Base-by-base conservation (phyloP, 768 basidiomycete genomes). In the Trametes coccinea region DNA sequence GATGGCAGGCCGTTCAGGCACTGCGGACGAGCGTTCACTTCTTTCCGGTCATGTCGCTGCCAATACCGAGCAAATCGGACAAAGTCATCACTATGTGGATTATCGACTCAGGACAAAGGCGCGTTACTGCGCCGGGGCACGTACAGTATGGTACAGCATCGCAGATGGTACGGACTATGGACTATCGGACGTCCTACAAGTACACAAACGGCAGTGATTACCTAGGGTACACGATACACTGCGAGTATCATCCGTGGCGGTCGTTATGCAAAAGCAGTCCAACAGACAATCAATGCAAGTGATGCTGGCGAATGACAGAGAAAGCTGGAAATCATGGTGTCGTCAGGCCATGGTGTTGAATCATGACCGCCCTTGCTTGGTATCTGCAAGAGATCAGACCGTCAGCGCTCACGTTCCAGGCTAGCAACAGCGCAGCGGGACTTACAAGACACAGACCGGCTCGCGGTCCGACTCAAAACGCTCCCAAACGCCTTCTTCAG, bases 401-500 rank as follows among this genome's bases (percentile, higher is more conserved):
- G 33, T 59, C 43, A 63, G 40, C 22, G 11, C 17, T 6, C 3
- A 14, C 14, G 7, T 22, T 17, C 17, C 29, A 10, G 0, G n/a
- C 2, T n/a, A 27, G 22, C 3, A 31, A 10, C 9, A 10, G 17
- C 16, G 4, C 16, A 41, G 9, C 3, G 29, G 11, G 6, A 64
- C 63, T 50, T 46, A 64, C 63, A 37, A 47, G 63, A 48, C 51
- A 60, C 47, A 2, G 57, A 59, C 10, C 62, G 62, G 29, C 62
- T 63, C 51, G 55, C 55, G 10, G 60, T 61, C 56, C 63, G 63
- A 14, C 27, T 51, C 3, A 64, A 56, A 10, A 64, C 63, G 45
- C 31, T 56, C 30, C 63, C 62, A 46, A 64, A 64, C 49, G 62
- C 50, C 54, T 56, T 48, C 62, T 60, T 64, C 27, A 58, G 41